A percentile compares a stretch with the other conserved stretches of the same genome.
Evolutionary conservation across 495 filamentous ascomycete genomes (phyloP).

Genomic region (Penicillium subrubescens): DNA sequence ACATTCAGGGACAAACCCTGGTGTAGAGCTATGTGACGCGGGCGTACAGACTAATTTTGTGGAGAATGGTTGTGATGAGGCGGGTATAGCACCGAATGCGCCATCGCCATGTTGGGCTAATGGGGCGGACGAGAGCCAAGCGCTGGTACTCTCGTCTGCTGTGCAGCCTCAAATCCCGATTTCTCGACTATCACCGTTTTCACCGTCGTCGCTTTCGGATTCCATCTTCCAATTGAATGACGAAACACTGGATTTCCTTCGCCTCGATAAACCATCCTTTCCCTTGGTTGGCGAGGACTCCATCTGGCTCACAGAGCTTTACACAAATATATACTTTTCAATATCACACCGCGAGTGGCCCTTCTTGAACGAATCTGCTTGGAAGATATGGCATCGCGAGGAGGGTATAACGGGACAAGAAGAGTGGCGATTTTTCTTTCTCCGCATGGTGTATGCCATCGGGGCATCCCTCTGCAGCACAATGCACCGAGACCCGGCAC

Average conservation of each 20-base stretch:
- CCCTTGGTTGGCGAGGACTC: conserved; percentile 17
- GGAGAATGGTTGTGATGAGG: not conserved
- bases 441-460: conserved; percentile 38
- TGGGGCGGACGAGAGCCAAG: conserved; percentile 7
- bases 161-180: not conserved
- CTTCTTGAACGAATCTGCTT: conserved; percentile 29
- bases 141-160: conserved; percentile 10
- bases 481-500: conserved; percentile 27
- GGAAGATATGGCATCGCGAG: conserved; percentile 32
- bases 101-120: conserved; percentile 6
- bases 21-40: conserved; percentile 24
- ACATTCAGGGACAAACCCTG: not conserved
- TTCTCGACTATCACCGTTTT: conserved; percentile 7
- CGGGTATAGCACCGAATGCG: not conserved
- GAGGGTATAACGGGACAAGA: conserved; percentile 18
- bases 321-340: conserved; percentile 36
- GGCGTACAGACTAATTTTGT: conserved; percentile 33
- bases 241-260: conserved; percentile 20
- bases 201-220: conserved; percentile 12
- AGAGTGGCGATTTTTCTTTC: conserved; percentile 34
- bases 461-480: conserved; percentile 32
- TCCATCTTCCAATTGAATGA: conserved; percentile 11
- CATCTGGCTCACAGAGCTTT: conserved; percentile 31
- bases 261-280: conserved; percentile 16
- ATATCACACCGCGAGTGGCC: conserved; percentile 40